Evolutionary conservation across 2,329 filamentous ascomycete species (phyloP).

Genomic region (Phialophora expanda): DNA sequence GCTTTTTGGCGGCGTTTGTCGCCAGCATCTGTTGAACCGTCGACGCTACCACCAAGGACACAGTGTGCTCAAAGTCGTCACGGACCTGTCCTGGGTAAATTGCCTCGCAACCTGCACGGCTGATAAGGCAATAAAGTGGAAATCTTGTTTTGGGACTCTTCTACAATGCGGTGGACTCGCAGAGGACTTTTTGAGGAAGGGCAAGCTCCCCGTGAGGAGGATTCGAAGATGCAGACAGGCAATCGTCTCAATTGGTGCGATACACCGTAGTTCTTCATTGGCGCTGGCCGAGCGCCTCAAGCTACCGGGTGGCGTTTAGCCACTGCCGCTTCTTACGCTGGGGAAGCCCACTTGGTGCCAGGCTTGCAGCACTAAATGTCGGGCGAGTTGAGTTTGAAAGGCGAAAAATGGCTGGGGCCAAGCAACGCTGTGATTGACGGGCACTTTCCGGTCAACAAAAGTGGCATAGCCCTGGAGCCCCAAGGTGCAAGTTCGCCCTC

Average conservation of each 20-base stretch:
- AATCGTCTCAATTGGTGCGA: slow-evolving; percentile 9
- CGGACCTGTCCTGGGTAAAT: too few species aligned
- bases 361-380: slow-evolving; percentile 11
- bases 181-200: background rate
- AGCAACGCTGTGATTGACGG: slow-evolving; percentile 26
- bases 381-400: slow-evolving; percentile 12
- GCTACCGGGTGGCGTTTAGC: slow-evolving; percentile 23
- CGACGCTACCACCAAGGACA: background rate
- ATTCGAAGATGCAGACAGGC: background rate
- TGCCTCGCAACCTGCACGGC: too few species aligned
- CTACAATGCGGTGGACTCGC: background rate
- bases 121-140: background rate
- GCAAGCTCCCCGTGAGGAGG: background rate
- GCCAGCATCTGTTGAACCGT: background rate
- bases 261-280: background rate
- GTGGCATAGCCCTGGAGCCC: background rate
- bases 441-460: slow-evolving; percentile 17
- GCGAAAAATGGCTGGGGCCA: slow-evolving; percentile 18
- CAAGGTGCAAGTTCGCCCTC: slow-evolving; percentile 2
- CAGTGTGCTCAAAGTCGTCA: too few species aligned
- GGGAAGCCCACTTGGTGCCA: slow-evolving; percentile 8
- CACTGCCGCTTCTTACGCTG: slow-evolving; percentile 9
- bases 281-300: background rate
- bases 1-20: slow-evolving; percentile 10
- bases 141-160: background rate